phyloP scores from a whole-genome alignment of 768 basidiomycete genomes.

The Tricholoma matsutake region DNA sequence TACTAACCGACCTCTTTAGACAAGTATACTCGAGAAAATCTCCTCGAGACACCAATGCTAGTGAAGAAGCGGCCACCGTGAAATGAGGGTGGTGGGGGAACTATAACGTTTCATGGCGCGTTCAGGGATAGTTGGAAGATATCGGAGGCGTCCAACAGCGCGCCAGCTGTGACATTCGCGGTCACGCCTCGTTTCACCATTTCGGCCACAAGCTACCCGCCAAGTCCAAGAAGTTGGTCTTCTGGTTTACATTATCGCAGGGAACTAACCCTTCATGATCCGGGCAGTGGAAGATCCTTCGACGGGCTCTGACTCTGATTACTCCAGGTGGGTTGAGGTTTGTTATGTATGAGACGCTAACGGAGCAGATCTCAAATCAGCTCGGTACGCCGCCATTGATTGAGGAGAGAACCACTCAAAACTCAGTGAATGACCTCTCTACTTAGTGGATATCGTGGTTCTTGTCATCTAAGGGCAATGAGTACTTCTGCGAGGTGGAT shows the following conservation, averaged over 20 bases:
- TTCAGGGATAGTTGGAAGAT: neutral
- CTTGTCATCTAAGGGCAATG: conserved; percentile 94
- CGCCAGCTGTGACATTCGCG: neutral
- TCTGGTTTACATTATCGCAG: conserved; percentile 3
- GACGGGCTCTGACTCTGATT: conserved; percentile 92
- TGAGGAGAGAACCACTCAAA: neutral
- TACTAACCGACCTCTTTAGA: too few relatives aligned
- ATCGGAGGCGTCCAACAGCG: neutral
- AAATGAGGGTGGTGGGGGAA: too few relatives aligned
- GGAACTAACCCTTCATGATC: neutral
- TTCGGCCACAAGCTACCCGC: neutral
- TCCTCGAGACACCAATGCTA: too few relatives aligned
- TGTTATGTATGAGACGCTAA: conserved; percentile 6
- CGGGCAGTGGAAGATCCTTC: conserved; percentile 76
- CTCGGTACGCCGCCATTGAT: conserved; percentile 31
- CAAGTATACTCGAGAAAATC: too few relatives aligned
- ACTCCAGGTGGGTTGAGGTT: conserved; percentile 72
- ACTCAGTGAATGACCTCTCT: conserved; percentile 4
- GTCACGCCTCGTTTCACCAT: neutral
- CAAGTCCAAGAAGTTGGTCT: neutral
- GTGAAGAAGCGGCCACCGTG: too few relatives aligned
- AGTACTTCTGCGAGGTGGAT: conserved; percentile 99
- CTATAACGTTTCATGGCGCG: too few relatives aligned
- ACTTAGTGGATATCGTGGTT: conserved; percentile 97
- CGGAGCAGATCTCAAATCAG: conserved; percentile 18